A percentile compares a stretch with the other conserved stretches of the same genome.
Evolutionary conservation across 2,329 filamentous ascomycete genomes (phyloP).

Genomic region (Cadophora gregata): DNA sequence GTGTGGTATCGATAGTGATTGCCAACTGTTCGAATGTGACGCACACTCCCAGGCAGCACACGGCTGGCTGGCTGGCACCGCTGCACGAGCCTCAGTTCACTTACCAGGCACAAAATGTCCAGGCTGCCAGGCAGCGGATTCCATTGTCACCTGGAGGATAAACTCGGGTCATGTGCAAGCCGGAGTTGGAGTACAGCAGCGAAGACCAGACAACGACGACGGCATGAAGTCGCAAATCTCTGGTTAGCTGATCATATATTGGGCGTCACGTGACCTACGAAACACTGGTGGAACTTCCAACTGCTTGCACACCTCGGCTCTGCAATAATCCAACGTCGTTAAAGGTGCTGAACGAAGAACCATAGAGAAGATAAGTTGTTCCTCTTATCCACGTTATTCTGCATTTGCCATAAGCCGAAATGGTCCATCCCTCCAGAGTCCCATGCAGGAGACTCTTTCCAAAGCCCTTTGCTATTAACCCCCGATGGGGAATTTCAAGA

Average conservation of each 20-base stretch:
- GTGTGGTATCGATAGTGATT: not conserved
- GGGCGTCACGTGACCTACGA: not conserved
- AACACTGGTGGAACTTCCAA: not conserved
- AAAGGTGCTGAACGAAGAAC: not conserved
- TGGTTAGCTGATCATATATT: not conserved
- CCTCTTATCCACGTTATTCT: not conserved
- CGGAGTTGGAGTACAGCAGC: not conserved
- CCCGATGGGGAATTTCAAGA: conserved; percentile 44
- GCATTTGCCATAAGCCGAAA: not conserved
- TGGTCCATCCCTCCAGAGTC: conserved; percentile 35
- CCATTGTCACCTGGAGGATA: not conserved
- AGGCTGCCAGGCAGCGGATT: not conserved
- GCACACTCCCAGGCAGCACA: conserved; percentile 1
- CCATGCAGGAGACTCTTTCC: conserved; percentile 45
- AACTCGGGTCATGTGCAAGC: not conserved
- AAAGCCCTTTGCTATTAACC: conserved; percentile 42
- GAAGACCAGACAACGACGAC: not conserved
- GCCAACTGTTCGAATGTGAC: not conserved
- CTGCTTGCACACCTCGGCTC: not conserved
- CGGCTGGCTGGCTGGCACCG: not conserved
- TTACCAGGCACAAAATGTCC: not conserved
- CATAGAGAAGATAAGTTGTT: not conserved
- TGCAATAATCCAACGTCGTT: not conserved
- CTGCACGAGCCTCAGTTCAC: not conserved
- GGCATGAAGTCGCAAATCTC: not conserved